Conservation (phyloP, 768 basidiomycete species). For the Suillus hirtellus region DNA sequence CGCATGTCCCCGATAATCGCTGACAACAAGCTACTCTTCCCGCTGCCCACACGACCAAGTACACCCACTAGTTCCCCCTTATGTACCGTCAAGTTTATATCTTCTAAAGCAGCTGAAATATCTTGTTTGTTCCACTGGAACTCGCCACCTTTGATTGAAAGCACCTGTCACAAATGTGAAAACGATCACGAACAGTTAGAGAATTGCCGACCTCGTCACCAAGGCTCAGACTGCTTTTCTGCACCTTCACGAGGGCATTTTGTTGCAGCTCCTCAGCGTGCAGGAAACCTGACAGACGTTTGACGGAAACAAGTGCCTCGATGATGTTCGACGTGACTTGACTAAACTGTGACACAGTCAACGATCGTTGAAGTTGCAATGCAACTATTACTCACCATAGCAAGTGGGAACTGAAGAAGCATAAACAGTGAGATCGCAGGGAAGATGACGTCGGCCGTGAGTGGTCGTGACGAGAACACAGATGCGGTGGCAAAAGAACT, state of each 20-base stretch:
- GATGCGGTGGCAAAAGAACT: conserved; percentile 81
- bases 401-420: conserved; percentile 83
- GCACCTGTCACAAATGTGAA: conserved; percentile 39
- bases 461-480: conserved; percentile 55
- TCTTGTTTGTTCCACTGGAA: conserved; percentile 74
- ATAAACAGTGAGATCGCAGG: conserved; percentile 92
- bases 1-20: conserved; percentile 90
- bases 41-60: conserved; percentile 87
- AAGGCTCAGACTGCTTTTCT: conserved; percentile 39
- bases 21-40: conserved; percentile 82
- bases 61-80: conserved; percentile 88
- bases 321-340: conserved; percentile 80
- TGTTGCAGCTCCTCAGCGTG: conserved; percentile 75
- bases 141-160: conserved; percentile 73
- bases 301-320: conserved; percentile 82
- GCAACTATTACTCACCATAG: conserved; percentile 55
- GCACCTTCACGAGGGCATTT: conserved; percentile 65
- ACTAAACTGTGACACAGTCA: conserved; percentile 47
- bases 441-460: conserved; percentile 93
- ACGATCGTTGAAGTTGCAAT: not conserved
- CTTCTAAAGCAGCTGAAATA: conserved; percentile 66
- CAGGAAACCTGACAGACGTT: conserved; percentile 76
- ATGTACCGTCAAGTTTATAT: conserved; percentile 68
- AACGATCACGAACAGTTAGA: not conserved
- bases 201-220: conserved; percentile 56